phyloP scores from a whole-genome alignment of 257 asterid genomes.

The Coffea eugenioides region DNA sequence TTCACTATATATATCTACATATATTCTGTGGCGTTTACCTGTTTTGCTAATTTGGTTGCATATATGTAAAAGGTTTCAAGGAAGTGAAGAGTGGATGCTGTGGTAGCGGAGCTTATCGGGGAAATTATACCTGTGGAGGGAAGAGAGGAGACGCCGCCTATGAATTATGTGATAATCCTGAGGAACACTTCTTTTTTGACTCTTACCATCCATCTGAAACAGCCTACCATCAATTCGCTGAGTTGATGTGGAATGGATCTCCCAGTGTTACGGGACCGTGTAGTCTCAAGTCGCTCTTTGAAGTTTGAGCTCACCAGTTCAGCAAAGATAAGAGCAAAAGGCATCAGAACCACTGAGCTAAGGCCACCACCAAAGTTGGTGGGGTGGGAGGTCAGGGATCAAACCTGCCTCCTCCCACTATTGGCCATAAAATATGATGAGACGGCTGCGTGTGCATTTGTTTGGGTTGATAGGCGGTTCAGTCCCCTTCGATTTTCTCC shows the following conservation, averaged over 20 bases:
- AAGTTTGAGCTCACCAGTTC: slow-evolving; percentile 6
- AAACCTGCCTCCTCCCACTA: too few species aligned
- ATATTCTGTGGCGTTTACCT: background rate
- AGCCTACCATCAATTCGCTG: slow-evolving; percentile 43
- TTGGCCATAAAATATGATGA: too few species aligned
- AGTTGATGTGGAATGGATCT: slow-evolving; percentile 40
- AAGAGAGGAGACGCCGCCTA: slow-evolving; percentile 39
- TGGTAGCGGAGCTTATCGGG: slow-evolving; percentile 55
- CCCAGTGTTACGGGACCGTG: slow-evolving; percentile 19
- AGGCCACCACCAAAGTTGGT: too few species aligned
- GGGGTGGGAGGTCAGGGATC: too few species aligned
- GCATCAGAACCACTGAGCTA: too few species aligned
- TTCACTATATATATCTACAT: too few species aligned
- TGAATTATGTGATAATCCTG: slow-evolving; percentile 42
- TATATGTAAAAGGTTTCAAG: slow-evolving; percentile 37
- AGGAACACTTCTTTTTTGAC: slow-evolving; percentile 48
- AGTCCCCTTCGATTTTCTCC: too few species aligned
- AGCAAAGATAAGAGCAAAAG: too few species aligned
- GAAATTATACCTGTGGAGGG: slow-evolving; percentile 56
- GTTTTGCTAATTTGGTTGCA: background rate
- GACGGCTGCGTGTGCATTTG: too few species aligned
- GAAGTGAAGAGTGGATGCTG: slow-evolving; percentile 55
- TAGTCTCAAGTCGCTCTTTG: slow-evolving; percentile 29
- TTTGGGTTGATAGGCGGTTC: too few species aligned
- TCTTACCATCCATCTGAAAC: slow-evolving; percentile 52